Conservation (phyloP, 192 early-diverging fungal species). For the Gamsiella multidivaricata region DNA sequence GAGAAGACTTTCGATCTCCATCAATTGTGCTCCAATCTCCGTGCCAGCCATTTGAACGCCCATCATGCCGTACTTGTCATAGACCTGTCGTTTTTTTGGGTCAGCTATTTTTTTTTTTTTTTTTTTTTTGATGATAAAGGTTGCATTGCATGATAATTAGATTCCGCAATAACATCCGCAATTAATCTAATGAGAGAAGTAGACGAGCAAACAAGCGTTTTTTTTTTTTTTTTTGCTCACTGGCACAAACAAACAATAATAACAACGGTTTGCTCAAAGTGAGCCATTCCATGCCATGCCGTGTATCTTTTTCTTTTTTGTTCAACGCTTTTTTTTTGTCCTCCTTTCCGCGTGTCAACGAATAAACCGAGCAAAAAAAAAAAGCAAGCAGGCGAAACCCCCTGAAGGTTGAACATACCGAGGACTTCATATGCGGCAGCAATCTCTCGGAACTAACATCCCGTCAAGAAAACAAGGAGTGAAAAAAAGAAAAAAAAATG, state of each 20-base stretch:
- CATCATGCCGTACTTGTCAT: slow-evolving; percentile 89
- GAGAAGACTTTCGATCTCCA: slow-evolving; percentile 71
- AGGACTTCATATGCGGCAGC: slow-evolving; percentile 87
- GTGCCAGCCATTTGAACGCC: slow-evolving; percentile 82
- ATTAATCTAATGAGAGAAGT: not conserved
- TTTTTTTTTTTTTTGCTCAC: slow-evolving; percentile 23
- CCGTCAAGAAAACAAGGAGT: no score
- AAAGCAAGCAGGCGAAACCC: not conserved
- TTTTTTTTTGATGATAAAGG: not conserved
- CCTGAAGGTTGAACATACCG: slow-evolving; percentile 31
- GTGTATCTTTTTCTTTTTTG: no score
- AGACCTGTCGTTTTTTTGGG: slow-evolving; percentile 85
- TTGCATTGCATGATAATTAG: no score
- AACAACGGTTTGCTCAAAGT: not conserved
- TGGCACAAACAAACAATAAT: slow-evolving; percentile 1
- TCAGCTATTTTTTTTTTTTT: slow-evolving; percentile 57
- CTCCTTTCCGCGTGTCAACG: not conserved
- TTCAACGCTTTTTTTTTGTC: no score
- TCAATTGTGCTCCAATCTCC: slow-evolving; percentile 72
- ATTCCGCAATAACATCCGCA: no score
- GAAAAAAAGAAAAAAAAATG: not conserved
- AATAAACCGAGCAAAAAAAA: no score
- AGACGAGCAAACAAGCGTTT: no score
- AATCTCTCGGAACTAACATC: slow-evolving; percentile 89
- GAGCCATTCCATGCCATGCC: no score